A percentile compares a stretch with the other conserved stretches of the same genome.
These are phyloP conservation scores for Protomyces inouyei DNA, from an alignment of 1,139 yeast species.

Conservation along the genomic window DNA sequence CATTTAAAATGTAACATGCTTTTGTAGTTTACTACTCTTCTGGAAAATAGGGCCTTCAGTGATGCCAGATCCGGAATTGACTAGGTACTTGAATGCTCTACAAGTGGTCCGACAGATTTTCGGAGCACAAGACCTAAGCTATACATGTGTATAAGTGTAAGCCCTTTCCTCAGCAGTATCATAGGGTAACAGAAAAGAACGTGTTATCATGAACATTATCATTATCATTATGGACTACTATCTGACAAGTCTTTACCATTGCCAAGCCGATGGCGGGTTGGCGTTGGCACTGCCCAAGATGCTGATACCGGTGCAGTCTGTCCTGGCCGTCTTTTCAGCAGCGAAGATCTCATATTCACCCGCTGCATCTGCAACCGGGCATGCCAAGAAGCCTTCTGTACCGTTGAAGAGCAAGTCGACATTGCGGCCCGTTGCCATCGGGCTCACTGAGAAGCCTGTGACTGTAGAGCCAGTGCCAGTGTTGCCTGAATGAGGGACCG, in stretches of 20 bases:
- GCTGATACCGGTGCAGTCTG: slow-evolving; percentile 18
- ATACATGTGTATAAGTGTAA: too few relatives aligned
- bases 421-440: neutral
- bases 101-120: too few relatives aligned
- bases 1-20: neutral
- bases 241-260: neutral
- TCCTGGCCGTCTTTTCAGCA: slow-evolving; percentile 1
- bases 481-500: slow-evolving; percentile 8
- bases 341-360: slow-evolving; percentile 4
- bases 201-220: neutral
- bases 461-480: slow-evolving; percentile 1
- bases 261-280: slow-evolving; percentile 3
- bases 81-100: too few relatives aligned
- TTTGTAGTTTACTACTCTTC: too few relatives aligned
- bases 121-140: too few relatives aligned
- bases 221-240: neutral
- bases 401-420: slow-evolving; percentile 1
- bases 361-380: neutral
- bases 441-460: slow-evolving; percentile 10
- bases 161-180: too few relatives aligned
- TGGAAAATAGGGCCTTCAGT: too few relatives aligned
- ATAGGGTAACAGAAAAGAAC: neutral
- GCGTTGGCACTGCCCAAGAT: neutral
- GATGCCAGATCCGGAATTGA: too few relatives aligned
- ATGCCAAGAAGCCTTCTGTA: slow-evolving; percentile 4